phyloP scores from a whole-genome alignment of 345 rosid genomes.

The Passiflora organensis region DNA sequence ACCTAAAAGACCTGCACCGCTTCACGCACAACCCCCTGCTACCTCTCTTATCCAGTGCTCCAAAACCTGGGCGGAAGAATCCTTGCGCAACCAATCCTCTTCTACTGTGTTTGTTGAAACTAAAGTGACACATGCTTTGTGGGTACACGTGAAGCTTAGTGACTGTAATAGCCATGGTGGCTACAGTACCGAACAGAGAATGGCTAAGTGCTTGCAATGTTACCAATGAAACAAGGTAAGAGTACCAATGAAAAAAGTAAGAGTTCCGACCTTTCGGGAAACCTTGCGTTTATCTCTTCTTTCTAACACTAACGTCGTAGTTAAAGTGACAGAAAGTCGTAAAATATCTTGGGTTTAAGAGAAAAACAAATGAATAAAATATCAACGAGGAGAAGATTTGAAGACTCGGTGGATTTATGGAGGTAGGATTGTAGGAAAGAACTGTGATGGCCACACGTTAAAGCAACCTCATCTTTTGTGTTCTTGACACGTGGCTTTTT shows the following conservation, averaged over 20 bases:
- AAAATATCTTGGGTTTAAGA: not conserved
- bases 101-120: slow-evolving; percentile 32
- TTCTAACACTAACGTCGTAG: too few species aligned
- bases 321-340: too few species aligned
- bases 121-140: slow-evolving; percentile 30
- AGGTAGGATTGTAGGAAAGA: slow-evolving; percentile 19
- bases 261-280: not conserved
- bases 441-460: slow-evolving; percentile 87
- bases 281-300: not conserved
- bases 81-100: slow-evolving; percentile 18
- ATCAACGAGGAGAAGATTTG: slow-evolving; percentile 12
- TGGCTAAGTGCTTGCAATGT: slow-evolving; percentile 30
- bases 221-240: not conserved
- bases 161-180: slow-evolving; percentile 42
- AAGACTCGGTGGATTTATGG: slow-evolving; percentile 8
- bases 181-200: not conserved
- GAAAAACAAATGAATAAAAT: slow-evolving; percentile 5
- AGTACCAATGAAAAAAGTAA: not conserved
- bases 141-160: slow-evolving; percentile 51
- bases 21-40: slow-evolving; percentile 21
- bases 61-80: slow-evolving; percentile 25
- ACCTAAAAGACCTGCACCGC: slow-evolving; percentile 45
- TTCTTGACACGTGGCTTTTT: slow-evolving; percentile 45
- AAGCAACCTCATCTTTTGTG: slow-evolving; percentile 59
- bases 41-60: slow-evolving; percentile 14